These are phyloP conservation scores for Trichoderma asperelloides DNA, from an alignment of 495 filamentous ascomycete genomes.

Conservation along the genomic window DNA sequence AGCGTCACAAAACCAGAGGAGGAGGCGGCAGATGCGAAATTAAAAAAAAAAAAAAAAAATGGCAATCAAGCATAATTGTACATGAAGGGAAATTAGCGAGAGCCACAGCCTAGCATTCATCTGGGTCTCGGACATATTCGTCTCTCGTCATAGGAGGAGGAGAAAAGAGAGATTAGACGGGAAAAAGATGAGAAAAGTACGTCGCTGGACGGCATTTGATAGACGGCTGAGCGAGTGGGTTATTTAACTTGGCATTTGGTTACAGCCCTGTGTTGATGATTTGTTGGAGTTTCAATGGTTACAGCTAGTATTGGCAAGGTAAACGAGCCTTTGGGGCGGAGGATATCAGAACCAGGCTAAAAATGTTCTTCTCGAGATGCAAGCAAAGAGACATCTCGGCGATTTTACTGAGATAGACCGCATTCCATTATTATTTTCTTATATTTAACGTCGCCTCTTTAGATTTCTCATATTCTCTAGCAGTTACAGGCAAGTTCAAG, in stretches of 20 bases:
- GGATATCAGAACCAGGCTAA: neutral
- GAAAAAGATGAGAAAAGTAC: neutral
- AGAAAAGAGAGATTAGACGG: neutral
- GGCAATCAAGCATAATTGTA: neutral
- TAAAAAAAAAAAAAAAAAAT: conserved; percentile 12
- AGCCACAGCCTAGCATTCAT: neutral
- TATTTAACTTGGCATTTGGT: neutral
- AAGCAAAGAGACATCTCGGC: no score
- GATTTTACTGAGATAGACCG: no score
- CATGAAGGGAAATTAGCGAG: neutral
- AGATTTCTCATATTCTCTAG: no score
- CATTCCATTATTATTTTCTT: no score
- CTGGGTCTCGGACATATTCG: neutral
- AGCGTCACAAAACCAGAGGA: conserved; percentile 12
- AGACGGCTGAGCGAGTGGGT: no score
- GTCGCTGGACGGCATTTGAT: no score
- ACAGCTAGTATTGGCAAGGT: neutral
- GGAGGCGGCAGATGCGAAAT: conserved; percentile 16
- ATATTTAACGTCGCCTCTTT: no score
- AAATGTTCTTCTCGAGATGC: no score
- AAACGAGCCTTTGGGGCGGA: neutral
- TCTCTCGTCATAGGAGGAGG: neutral
- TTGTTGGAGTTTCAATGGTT: neutral
- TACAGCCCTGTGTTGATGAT: neutral
- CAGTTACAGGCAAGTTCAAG: no score